phyloP scores from a whole-genome alignment of 805 yeast species.

The Gaillardinia entomophila region DNA sequence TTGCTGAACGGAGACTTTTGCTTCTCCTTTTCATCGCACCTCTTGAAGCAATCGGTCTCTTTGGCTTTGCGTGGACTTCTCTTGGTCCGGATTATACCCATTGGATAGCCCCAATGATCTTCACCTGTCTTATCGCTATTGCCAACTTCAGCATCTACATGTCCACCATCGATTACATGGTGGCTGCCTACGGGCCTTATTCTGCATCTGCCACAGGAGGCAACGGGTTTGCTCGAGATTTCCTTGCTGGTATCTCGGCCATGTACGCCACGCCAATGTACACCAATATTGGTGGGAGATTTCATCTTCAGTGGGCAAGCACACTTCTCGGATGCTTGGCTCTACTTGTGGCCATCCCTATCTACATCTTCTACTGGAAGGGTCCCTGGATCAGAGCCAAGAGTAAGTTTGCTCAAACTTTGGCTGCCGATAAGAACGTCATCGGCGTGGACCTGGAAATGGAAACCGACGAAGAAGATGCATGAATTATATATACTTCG shows the following conservation, averaged over 20 bases:
- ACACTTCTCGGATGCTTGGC: conserved; percentile 32
- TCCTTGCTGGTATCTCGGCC: conserved; percentile 34
- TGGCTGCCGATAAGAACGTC: conserved; percentile 20
- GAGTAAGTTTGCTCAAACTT: conserved; percentile 32
- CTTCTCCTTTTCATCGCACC: conserved; percentile 33
- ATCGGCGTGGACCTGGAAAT: conserved; percentile 5
- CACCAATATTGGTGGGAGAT: conserved; percentile 21
- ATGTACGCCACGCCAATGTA: conserved; percentile 35
- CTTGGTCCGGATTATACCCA: conserved; percentile 31
- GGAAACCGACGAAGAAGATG: conserved; percentile 6
- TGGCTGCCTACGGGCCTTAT: conserved; percentile 36
- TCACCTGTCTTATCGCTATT: conserved; percentile 29
- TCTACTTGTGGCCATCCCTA: conserved; percentile 26
- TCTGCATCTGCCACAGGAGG: conserved; percentile 42
- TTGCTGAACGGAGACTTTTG: conserved; percentile 23
- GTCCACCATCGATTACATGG: conserved; percentile 42
- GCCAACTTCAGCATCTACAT: conserved; percentile 37
- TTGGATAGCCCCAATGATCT: conserved; percentile 40
- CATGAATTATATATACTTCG: neutral
- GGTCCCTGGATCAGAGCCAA: conserved; percentile 30
- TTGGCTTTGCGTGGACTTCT: conserved; percentile 39
- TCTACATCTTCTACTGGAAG: conserved; percentile 34
- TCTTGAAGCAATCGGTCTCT: conserved; percentile 31
- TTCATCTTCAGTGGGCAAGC: conserved; percentile 33
- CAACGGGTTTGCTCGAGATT: conserved; percentile 37